phyloP scores from a whole-genome alignment of 2,329 filamentous ascomycete species.

The Ceratocystis ficicola region DNA sequence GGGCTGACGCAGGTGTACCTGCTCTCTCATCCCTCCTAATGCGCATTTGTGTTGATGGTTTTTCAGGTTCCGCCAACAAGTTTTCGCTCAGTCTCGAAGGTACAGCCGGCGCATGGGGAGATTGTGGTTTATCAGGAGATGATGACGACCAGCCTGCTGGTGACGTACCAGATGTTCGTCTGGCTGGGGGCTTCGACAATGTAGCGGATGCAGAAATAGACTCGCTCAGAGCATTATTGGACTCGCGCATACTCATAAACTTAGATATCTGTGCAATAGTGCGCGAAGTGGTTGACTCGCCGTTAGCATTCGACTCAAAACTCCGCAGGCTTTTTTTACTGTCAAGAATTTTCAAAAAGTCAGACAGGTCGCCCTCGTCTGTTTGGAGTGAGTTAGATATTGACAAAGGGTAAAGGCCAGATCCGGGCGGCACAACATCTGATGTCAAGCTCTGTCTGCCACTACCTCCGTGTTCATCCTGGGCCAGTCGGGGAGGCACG shows the following conservation, averaged over 20 bases:
- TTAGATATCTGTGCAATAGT: conserved; percentile 70
- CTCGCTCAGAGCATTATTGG: conserved; percentile 77
- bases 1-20: background rate
- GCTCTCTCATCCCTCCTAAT: background rate
- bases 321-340: conserved; percentile 74
- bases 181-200: conserved; percentile 59
- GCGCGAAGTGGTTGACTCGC: conserved; percentile 58
- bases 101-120: conserved; percentile 83
- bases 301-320: conserved; percentile 52
- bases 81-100: conserved; percentile 88
- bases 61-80: conserved; percentile 43
- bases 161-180: conserved; percentile 30
- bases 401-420: conserved; percentile 62
- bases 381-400: conserved; percentile 55
- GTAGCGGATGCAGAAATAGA: conserved; percentile 86
- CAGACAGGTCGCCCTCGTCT: conserved; percentile 86
- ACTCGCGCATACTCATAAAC: conserved; percentile 81
- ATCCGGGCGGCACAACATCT: conserved; percentile 59
- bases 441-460: conserved; percentile 65
- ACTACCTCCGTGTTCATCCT: conserved; percentile 64
- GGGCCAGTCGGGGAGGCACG: conserved; percentile 46
- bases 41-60: background rate
- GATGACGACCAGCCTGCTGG: conserved; percentile 78
- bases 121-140: conserved; percentile 69
- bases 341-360: conserved; percentile 82